Evolutionary conservation across 257 asterid genomes (phyloP), one percentile per base, ranked within the genome.

Genomic region (Solanum megistacrolobum): DNA sequence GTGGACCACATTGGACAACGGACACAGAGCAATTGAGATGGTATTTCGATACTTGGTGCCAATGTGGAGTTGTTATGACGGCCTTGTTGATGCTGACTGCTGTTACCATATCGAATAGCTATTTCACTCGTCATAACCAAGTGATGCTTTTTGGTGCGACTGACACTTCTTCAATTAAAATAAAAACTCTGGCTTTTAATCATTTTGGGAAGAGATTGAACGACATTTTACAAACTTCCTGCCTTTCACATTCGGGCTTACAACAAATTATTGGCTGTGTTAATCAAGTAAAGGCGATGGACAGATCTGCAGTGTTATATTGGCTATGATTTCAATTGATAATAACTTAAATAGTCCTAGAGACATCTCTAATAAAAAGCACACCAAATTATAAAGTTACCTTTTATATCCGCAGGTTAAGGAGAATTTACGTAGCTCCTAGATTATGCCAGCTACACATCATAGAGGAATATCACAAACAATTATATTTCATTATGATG

Each of bases 81-180:
- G 99, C 0, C 76, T 95, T 52, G 90, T 94, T 7, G 98, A 96
- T 36, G 95, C 89, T 12, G 89, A 94, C 98, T 0, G 98, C 92
- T 0, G 20, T 94, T 87, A 94, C 98, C 84, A 88, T 96, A 55
- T 93, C 99, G 6, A 95, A 96, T 87, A 3, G 93, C 31, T 98
- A 94, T 88, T 96, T 94, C 92, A 95, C 98, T 12, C 97, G 94
- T 29, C 99, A 96, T 90, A 88, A 94, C 20, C 94, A 96, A 93
- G 98, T 94, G 32, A 90, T 94, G 95, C 92, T 95, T 2, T 95
- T 94, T 48, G 99, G 98, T 1, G 98, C 99, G 1, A 92, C 93
- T 48, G 94, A 95, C 6, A 68, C 85, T 9, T 75, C 88, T 74
- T 35, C 94, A 1, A 60, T n/a, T n/a, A n/a, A n/a, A n/a, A n/a